Evolutionary conservation across 768 basidiomycete species (phyloP), one percentile per base, ranked within the genome.

Genomic region (Vishniacozyma victoriae): DNA sequence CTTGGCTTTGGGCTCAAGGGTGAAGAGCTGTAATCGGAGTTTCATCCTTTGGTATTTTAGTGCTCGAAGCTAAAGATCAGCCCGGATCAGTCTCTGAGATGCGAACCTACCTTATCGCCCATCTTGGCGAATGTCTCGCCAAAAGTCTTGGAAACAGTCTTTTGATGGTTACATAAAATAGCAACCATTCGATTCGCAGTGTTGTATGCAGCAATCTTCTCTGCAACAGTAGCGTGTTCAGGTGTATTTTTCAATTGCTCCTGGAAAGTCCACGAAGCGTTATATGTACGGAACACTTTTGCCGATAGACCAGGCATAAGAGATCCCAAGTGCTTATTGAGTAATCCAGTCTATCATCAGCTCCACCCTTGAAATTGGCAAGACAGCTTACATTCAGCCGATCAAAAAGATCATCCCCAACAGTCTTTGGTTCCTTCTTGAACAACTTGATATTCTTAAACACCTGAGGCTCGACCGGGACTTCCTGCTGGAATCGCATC

Each of bases 251-350:
- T 87, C 52, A 97, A 76, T 54, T 93, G 82, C 37, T 86, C 78
- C 69, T 97, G 90, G 77, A 97, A 95, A 2, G 93, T 95, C 68
- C 82, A 83, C 20, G 95, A 97, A 19, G 95, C 95, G 65, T 99
- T 99, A 76, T 87, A 99, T 43, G 95, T 99, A 89, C 95, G 93
- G 78, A 99, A 99, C 22, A 99, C 95, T 72, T 99, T 99, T 49
- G 95, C 95, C 0, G 95, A 93, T 22, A 99, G 79, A 15, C 95
- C 95, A 54, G 91, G 87, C 95, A 97, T 99, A 71, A 93, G 90
- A 23, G 79, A 81, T 37, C 80, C 81, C 51, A 99, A 78, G 72
- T 97, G 90, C 69, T 91, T 92, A 76, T 99, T 99, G 50, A 99
- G 74, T 44, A 14, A 43, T 14, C 26, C 37, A 38, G 33, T 13